Evolutionary conservation across 1,284 basidiomycete species (phyloP), one percentile per base, ranked within the genome.

Genomic region (Ceratobasidium sp.): DNA sequence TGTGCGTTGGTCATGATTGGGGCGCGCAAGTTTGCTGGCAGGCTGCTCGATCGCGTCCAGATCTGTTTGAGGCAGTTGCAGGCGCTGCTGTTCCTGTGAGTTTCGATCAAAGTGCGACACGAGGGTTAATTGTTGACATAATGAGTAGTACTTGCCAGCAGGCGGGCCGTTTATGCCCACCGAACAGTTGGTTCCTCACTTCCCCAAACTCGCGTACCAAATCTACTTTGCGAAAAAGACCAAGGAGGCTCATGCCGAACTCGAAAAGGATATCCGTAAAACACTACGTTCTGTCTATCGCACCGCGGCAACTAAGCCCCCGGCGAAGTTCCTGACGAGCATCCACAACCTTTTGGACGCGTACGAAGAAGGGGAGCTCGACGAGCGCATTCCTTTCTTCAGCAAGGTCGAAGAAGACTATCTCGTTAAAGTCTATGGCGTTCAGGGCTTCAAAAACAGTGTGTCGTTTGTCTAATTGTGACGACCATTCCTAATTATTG

Each of bases 1-100:
- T 89, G 44, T 92, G 90, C 77, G 82, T 92, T 73, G 91, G 91
- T 9, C 91, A 93, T 77, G 91, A 93, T 77, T 92, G 91, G 91
- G 91, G 91, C 47, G 84, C 89, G 1, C 85, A 87, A 71, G 78
- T 78, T 29, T 93, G 91, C 78, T 90, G 89, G 79, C 89, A 92
- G 80, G 88, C 89, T 17, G 90, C 88, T 1, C 86, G 90, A 14
- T 84, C 86, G 82, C 83, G 90, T 24, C 91, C 90, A 0, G 90
- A 91, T 76, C 79, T 89, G 1, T 86, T 92, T 79, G 84, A 81
- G 1, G 89, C 83, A 0, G 86, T 92, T n/a, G 82, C 90, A n/a
- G 90, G 89, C 4, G 82, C 84, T 24, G 85, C 86, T 1, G 82
- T 91, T 67, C 91, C 90, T 0, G 90, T 91, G 77, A 76, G 87